Base-by-base conservation (phyloP, 441 rosid species). In the Rhodomyrtus psidioides region DNA sequence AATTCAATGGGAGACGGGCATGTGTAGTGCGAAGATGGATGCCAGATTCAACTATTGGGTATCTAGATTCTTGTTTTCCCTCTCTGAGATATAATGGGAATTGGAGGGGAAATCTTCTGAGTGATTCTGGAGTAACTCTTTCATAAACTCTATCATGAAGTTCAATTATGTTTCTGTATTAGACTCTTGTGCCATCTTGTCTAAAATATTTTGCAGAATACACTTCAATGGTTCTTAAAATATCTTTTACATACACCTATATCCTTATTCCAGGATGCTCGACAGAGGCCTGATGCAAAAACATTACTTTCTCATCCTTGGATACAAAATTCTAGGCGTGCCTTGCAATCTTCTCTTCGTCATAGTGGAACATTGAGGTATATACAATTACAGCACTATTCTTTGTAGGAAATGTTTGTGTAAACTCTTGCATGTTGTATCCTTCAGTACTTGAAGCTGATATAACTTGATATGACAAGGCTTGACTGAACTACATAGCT, bases 211-310 rank as follows among this genome's bases (percentile, higher is more conserved):
- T 39, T 70, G 79, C 51, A 39, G 79, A 70, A 39, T 39, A 70
- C n/a, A 70, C 49, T 39, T 70, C 46, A 34, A 39, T 70, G 51
- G 49, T 70, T 70, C 49, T 65, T 39, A 70, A 39, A 70, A 24
- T 55, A 53, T 85, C 30, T 27, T 85, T 57, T 51, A 30, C 58
- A 42, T 74, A 53, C 65, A 28, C 86, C 26, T 89, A 59, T 70
- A 90, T 88, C 84, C 85, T 24, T 88, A 56, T 89, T 88, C 75
- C 91, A 98, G 99, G 99, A 96, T 92, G 96, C 99, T 82, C 94
- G 98, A 86, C 97, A 95, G 91, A 94, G 99, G 90, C 98, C 99
- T 59, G 99, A 98, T 93, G 99, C 99, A 54, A 96, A 98, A 93
- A 94, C 98, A 51, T 89, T 98, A 85, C 98, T 98, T 86, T 98